These are phyloP conservation scores for Coemansia sp. DNA, from an alignment of 192 early-diverging fungal genomes.

Conservation along the genomic window DNA sequence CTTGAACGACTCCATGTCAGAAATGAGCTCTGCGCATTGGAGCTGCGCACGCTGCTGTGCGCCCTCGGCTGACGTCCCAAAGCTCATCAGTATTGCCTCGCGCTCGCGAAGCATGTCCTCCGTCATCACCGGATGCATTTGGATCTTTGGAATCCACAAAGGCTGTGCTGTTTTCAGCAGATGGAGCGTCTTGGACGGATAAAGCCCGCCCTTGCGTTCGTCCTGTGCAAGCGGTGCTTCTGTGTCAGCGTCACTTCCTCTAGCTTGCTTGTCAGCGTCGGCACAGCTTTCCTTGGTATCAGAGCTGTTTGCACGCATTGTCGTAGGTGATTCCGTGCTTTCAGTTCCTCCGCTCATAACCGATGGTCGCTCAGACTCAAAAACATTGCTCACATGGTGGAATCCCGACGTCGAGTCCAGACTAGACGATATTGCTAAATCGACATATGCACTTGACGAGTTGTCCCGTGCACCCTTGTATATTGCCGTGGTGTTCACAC, in stretches of 20 bases:
- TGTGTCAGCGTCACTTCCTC: not conserved
- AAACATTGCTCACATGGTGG: conserved; percentile 47
- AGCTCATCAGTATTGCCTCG: conserved; percentile 71
- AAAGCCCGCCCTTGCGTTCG: conserved; percentile 56
- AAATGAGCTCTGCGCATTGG: conserved; percentile 67
- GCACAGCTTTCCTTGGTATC: not conserved
- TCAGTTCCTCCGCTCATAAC: conserved; percentile 6
- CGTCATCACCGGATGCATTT: conserved; percentile 77
- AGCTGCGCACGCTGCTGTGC: conserved; percentile 71
- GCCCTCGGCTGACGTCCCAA: conserved; percentile 73
- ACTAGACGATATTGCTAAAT: conserved; percentile 44
- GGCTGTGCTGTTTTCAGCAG: conserved; percentile 62
- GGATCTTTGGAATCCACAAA: conserved; percentile 69
- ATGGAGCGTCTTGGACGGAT: conserved; percentile 48
- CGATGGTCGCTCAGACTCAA: conserved; percentile 20
- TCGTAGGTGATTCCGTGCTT: not conserved
- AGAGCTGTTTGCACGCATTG: not conserved
- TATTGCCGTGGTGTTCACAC: not conserved
- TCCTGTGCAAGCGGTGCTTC: not conserved
- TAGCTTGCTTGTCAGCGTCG: not conserved
- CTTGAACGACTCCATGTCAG: conserved; percentile 92
- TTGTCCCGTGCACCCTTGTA: not conserved
- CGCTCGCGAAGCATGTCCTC: conserved; percentile 87
- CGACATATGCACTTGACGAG: conserved; percentile 21
- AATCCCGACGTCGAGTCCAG: conserved; percentile 52